Percentiles rank a stretch among this genome's conserved stretches.
Evolutionary conservation across 2,329 filamentous ascomycete species (phyloP).

Genomic region (Amauroascus verrucosus): DNA sequence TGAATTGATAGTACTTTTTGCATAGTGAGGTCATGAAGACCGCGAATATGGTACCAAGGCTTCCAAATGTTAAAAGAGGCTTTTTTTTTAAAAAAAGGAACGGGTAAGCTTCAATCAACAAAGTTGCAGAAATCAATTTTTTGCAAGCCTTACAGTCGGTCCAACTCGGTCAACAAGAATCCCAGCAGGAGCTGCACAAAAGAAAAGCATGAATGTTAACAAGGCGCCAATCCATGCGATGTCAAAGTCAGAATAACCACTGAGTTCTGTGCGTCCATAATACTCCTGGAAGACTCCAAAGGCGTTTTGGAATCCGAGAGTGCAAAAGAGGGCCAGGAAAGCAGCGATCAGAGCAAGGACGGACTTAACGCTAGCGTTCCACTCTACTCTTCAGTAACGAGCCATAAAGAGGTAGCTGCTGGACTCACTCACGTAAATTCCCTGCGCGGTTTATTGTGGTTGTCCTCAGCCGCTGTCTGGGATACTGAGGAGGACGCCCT

Average conservation of each 20-base stretch:
- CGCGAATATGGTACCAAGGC: slow-evolving; percentile 23
- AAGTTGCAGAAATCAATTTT: neutral
- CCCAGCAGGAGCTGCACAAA: slow-evolving; percentile 23
- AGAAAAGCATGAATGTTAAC: slow-evolving; percentile 27
- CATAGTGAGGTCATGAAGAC: slow-evolving; percentile 33
- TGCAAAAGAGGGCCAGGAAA: slow-evolving; percentile 27
- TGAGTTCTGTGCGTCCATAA: slow-evolving; percentile 22
- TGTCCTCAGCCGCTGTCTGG: neutral
- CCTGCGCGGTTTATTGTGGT: neutral
- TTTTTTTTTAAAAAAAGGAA: too few species aligned
- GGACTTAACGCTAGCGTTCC: slow-evolving; percentile 20
- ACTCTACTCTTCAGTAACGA: neutral
- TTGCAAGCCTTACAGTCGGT: slow-evolving; percentile 19
- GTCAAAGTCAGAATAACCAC: slow-evolving; percentile 21
- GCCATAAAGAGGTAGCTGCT: neutral
- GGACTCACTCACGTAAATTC: neutral
- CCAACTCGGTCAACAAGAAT: slow-evolving; percentile 26
- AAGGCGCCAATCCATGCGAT: slow-evolving; percentile 30
- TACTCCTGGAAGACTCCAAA: slow-evolving; percentile 31
- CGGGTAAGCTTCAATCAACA: neutral
- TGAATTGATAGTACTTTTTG: slow-evolving; percentile 29
- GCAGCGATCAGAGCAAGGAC: slow-evolving; percentile 25
- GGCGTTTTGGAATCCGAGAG: slow-evolving; percentile 31
- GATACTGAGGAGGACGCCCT: neutral
- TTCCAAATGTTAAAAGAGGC: slow-evolving; percentile 22